Evolutionary conservation across 1,139 yeast genomes (phyloP), one percentile per base, ranked within the genome.

Genomic region (Saccharomyces pastorianus): DNA sequence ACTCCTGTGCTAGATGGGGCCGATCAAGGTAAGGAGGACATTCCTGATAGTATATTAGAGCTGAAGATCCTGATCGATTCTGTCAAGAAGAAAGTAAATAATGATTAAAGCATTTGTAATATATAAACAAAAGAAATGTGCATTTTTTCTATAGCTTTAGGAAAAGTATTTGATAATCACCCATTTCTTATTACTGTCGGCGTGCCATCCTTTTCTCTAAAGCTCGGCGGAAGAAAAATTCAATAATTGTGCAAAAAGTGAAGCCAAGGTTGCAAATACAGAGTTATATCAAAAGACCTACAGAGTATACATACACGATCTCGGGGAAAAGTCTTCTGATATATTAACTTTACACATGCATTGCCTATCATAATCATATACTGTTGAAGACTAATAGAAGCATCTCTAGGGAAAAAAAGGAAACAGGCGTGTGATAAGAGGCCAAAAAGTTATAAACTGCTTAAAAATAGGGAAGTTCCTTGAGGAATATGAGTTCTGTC

Each of bases 1-100:
- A 48, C 54, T 4, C 41, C 54, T 2, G 41, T 48, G 6, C 20
- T 20, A 20, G 44, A 38, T 17, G 13, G 25, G 7, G 9, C 25
- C 20, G 44, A 38, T 38, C 23, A 38, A 38, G 25, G 20, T 20
- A 38, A 20, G 20, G 42, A 51, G 6, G 52, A 27, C n/a, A 41
- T 55, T 11, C 58, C 61, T 2, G 53, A 56, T 8, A 59, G 56
- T 28, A 27, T 66, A 13, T 55, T 61, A 29, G 68, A 66, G 51
- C 53, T 67, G 32, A 63, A 64, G 48, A 54, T 56, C n/a, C 51
- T 67, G 7, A 64, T 67, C 28, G 67, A 63, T 27, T 63, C 67
- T 3, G 70, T 66, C 13, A 65, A 62, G 54, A 60, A 58, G 46
- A 65, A 61, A 41, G 62, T 66, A 9, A 53, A 57, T 38, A 38